Evolutionary conservation across 495 filamentous ascomycete genomes (phyloP), one percentile per base, ranked within the genome.

Genomic region (Melanomma pulvis-pyrius): DNA sequence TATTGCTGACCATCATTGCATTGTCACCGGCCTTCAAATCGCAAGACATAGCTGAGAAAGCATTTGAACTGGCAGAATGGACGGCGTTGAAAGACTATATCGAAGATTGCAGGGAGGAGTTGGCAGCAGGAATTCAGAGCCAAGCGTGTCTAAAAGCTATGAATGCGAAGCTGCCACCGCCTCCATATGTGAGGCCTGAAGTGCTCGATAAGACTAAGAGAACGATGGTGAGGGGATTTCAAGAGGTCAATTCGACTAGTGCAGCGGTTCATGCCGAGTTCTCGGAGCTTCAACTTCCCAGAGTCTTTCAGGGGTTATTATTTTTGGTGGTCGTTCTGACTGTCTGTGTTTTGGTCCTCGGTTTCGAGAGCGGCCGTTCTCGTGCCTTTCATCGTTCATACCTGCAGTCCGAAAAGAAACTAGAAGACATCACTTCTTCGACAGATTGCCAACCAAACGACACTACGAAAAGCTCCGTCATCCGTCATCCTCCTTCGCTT

Each of bases 1-100:
- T 62, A 17, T 24, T 67, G 1, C 25, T 61, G 9, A 67, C 65
- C 4, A 49, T 67, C n/a, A 30, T 61, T n/a, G 25, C 65, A 41
- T 36, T 67, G 6, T 61, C 58, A 13, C 65, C 57, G 21, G 24
- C 65, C 7, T 67, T 67, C 50, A 59, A 57, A 55, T 29, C 56
- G 22, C 57, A 61, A 29, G 29, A n/a, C 17, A 15, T 34, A 15
- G 29, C 65, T 15, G 56, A 67, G 22, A 61, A 51, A 36, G 57
- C 65, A 6, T 39, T 67, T 2, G 7, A 36, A 12, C 28, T 67
- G n/a, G 65, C 65, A 26, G 65, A 67, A 41, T 61, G 56, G 65
- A 67, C 65, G 24, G 65, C 65, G 9, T 36, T 67, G 26, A 67
- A 67, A 22, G 65, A 67, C 26, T 67, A 61, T 36, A 57, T 67